Evolutionary conservation across 306 rosid species (phyloP), one percentile per base, ranked within the genome.

Genomic region (Oxytropis ochrocephala): DNA sequence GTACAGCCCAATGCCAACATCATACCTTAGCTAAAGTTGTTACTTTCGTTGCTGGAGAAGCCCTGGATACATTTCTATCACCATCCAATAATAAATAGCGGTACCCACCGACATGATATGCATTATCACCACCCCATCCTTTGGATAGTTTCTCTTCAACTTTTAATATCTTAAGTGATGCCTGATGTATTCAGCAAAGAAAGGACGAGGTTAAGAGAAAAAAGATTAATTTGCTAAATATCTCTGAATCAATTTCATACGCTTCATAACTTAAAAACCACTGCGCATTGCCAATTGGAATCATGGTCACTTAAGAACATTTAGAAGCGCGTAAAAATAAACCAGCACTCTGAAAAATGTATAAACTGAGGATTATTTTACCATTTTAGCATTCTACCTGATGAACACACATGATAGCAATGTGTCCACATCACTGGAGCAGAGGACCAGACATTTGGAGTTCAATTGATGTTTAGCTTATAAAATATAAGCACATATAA

Each of bases 111-210:
- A 94, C 99, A 75, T 94, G 99, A 81, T 94, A 91, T 13, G 96
- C 99, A 79, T 89, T 94, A 79, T 94, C 97, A 74, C 99, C 99
- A 36, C 85, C 95, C 99, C 99, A 94, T 77, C 99, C 99, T 86
- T 89, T 94, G 8, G 97, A 91, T 70, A 94, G 80, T 67, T 89
- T 94, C 83, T 94, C 99, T 81, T 91, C 99, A 72, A 94, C 89
- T 89, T 84, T 91, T 75, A 84, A 61, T 77, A 94, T 85, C 83
- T 91, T 87, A 27, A 75, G 81, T 69, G 91, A 86, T 33, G 91
- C 95, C 99, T 94, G 85, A 53, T 71, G 79, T 33, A 67, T 62
- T 72, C 58, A 65, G 68, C 52, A 75, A 77, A 72, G 14, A 73
- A 67, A 72, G 49, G 58, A 61, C 30, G 21, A 61, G 50, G 73